A percentile compares a stretch with the other conserved stretches of the same genome.
Conservation (phyloP, 1,284 basidiomycete genomes). For the Cryptococcus sp. region DNA sequence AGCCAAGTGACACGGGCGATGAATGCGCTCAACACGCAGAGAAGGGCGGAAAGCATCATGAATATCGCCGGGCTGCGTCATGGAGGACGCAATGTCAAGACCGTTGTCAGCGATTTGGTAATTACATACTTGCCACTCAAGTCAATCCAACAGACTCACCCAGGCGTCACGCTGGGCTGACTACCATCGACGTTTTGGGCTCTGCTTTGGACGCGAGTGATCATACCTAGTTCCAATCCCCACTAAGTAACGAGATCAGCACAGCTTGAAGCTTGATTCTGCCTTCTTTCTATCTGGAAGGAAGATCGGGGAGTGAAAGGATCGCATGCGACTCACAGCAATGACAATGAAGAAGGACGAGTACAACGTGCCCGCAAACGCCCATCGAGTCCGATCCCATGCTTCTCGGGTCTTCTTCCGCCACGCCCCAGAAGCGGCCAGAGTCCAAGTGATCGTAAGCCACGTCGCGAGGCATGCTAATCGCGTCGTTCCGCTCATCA, state of each 20-base stretch:
- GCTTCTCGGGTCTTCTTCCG: constrained; percentile 17
- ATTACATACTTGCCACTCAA: too few species aligned
- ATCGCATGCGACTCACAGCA: constrained; percentile 23
- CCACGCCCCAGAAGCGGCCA: constrained; percentile 34
- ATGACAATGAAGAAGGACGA: constrained; percentile 26
- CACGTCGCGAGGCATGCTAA: constrained; percentile 21
- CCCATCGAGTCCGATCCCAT: constrained; percentile 29
- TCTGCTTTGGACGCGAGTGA: constrained; percentile 14
- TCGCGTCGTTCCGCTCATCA: background rate
- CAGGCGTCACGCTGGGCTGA: constrained; percentile 21
- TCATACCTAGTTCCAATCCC: constrained; percentile 23
- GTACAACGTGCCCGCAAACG: constrained; percentile 18
- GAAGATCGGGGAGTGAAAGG: background rate
- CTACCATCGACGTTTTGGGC: constrained; percentile 10
- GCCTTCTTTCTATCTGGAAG: too few species aligned
- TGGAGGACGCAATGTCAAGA: too few species aligned
- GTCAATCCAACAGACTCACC: too few species aligned
- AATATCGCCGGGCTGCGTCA: constrained; percentile 30
- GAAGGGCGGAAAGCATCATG: constrained; percentile 31
- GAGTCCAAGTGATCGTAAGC: constrained; percentile 26
- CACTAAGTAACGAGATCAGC: constrained; percentile 17
- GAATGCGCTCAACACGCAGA: constrained; percentile 22
- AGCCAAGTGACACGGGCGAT: constrained; percentile 21
- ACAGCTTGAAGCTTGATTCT: background rate
- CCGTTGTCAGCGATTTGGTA: too few species aligned